Evolutionary conservation across 129 eudicot species (phyloP).

Genomic region (Saussurea involucrata): DNA sequence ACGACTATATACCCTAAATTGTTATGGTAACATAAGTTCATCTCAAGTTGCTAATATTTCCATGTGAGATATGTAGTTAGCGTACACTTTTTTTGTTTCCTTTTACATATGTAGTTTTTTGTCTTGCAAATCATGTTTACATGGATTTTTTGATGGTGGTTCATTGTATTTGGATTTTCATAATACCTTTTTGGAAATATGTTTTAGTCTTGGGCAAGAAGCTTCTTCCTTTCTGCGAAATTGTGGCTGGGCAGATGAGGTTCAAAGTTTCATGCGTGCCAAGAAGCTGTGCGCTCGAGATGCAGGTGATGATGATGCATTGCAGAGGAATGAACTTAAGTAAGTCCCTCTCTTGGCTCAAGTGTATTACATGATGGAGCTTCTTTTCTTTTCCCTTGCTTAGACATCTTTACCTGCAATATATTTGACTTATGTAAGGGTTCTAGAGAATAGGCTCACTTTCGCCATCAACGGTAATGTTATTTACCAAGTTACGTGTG

Average conservation of each 20-base stretch:
- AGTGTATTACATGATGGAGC: background rate
- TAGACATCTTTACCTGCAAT: background rate
- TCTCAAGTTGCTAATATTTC: background rate
- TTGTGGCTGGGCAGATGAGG: conserved; percentile 72
- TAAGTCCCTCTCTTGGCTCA: conserved; percentile 34
- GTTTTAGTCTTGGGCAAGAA: conserved; percentile 62
- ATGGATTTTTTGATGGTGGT: background rate
- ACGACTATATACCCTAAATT: background rate
- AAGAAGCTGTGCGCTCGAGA: conserved; percentile 38
- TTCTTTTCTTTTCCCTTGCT: background rate
- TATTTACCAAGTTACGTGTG: background rate
- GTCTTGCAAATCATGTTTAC: background rate
- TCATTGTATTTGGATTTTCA: background rate
- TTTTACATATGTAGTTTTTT: background rate
- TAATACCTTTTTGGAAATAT: conserved; percentile 2
- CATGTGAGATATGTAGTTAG: background rate
- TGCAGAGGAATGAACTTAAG: conserved; percentile 48
- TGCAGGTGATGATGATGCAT: conserved; percentile 30
- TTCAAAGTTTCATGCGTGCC: conserved; percentile 53
- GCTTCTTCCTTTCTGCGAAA: conserved; percentile 53
- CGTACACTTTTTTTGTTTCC: background rate
- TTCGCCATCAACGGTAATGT: background rate
- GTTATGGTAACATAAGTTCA: background rate
- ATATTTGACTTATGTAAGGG: background rate
- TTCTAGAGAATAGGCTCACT: background rate